Conservation (phyloP, 225 moss, liverwort and hornwort genomes). For the Neckera pumila region DNA sequence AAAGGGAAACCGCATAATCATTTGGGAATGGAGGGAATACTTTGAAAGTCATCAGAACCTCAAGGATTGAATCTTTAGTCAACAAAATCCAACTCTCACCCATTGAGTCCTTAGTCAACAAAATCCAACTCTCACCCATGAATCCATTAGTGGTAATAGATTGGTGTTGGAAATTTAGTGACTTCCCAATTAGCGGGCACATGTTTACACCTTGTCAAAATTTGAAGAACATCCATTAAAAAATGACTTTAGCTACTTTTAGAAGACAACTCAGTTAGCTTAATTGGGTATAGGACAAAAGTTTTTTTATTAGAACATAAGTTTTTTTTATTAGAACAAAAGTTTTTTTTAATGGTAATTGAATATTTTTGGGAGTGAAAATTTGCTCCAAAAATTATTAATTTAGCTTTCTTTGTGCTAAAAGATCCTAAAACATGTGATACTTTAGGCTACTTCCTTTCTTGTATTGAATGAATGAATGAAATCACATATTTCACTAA, state of each 20-base stretch:
- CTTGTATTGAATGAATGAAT: not conserved
- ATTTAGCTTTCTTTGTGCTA: not conserved
- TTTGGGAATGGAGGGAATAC: too few relatives aligned
- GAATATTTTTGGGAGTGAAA: not conserved
- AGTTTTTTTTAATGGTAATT: not conserved
- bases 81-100: not conserved
- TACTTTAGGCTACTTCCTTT: not conserved
- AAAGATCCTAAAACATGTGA: not conserved
- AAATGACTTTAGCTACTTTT: too few relatives aligned
- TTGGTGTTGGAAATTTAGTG: not conserved
- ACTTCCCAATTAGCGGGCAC: too few relatives aligned
- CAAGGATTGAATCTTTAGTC: not conserved
- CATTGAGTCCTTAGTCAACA: too few relatives aligned
- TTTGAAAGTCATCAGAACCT: too few relatives aligned
- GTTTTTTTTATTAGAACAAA: accelerated
- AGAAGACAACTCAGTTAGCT: too few relatives aligned
- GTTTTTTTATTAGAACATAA: too few relatives aligned
- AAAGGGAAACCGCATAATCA: too few relatives aligned
- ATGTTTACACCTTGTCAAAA: too few relatives aligned
- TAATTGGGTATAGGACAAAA: not conserved
- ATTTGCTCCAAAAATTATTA: not conserved
- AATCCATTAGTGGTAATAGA: not conserved
- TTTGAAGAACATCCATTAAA: too few relatives aligned
- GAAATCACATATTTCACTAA: too few relatives aligned
- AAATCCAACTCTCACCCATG: not conserved